Conservation (phyloP, 176 grass and related monocot genomes). For the Carex littledalei region DNA sequence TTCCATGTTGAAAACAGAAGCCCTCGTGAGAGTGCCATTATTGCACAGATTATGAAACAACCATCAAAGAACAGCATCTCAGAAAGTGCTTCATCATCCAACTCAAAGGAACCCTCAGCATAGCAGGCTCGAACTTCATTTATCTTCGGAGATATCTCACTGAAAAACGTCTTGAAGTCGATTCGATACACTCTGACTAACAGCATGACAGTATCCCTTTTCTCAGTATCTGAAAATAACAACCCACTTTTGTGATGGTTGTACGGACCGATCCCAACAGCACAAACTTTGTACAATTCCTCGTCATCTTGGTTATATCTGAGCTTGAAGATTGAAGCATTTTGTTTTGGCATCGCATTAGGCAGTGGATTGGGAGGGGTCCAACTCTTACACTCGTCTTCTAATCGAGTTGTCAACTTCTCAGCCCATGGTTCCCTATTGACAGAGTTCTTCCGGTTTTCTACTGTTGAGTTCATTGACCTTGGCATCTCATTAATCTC, state of each 20-base stretch:
- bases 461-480: too few species aligned
- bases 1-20: not conserved
- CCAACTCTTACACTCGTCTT: not conserved
- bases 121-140: not conserved
- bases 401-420: not conserved
- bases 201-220: not conserved
- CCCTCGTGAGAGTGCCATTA: not conserved
- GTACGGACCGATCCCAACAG: not conserved
- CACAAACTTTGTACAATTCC: not conserved
- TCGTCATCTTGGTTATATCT: not conserved
- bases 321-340: not conserved
- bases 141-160: not conserved
- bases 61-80: not conserved
- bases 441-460: not conserved
- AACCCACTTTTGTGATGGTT: not conserved
- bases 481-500: too few species aligned
- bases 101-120: not conserved
- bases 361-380: not conserved
- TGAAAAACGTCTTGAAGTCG: not conserved
- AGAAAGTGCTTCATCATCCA: not conserved
- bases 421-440: not conserved
- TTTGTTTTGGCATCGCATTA: not conserved
- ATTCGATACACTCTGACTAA: not conserved
- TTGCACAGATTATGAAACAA: not conserved
- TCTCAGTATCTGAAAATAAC: not conserved